Conservation (phyloP, 441 rosid genomes). For the Pelargonium citronellum region DNA sequence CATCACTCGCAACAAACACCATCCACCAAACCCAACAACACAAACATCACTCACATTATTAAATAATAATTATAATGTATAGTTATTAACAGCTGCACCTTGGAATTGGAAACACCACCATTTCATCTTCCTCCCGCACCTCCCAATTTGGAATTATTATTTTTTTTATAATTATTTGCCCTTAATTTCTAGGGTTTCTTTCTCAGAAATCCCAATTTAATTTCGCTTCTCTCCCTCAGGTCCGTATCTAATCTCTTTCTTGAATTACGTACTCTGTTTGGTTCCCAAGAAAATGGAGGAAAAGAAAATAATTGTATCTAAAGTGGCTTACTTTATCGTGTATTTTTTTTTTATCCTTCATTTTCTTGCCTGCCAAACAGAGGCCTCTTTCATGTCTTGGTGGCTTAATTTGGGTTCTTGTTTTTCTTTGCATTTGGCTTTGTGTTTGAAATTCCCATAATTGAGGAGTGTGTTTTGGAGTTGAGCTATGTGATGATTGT, state of each 20-base stretch:
- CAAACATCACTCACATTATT: neutral
- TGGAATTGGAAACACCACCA: no score
- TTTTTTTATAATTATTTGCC: neutral
- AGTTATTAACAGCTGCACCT: no score
- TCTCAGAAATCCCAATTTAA: neutral
- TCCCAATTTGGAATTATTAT: neutral
- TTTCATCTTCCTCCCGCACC: neutral
- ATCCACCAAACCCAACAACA: neutral
- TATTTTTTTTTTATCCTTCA: neutral
- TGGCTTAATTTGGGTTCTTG: neutral
- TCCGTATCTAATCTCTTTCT: neutral
- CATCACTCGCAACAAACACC: neutral
- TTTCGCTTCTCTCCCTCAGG: conserved; percentile 2
- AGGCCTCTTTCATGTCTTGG: neutral
- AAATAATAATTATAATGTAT: no score
- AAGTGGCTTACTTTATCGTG: neutral
- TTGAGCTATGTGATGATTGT: neutral
- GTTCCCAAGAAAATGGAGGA: conserved; percentile 13
- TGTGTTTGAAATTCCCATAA: neutral
- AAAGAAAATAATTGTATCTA: neutral
- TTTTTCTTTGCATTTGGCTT: neutral
- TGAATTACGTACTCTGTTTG: conserved; percentile 16
- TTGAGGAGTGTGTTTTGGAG: neutral
- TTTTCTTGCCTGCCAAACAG: neutral
- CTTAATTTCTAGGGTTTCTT: neutral